Percentiles rank a stretch among this genome's conserved stretches.
Conservation (phyloP, 202 grass and related monocot species). For the Panicum hallii region DNA sequence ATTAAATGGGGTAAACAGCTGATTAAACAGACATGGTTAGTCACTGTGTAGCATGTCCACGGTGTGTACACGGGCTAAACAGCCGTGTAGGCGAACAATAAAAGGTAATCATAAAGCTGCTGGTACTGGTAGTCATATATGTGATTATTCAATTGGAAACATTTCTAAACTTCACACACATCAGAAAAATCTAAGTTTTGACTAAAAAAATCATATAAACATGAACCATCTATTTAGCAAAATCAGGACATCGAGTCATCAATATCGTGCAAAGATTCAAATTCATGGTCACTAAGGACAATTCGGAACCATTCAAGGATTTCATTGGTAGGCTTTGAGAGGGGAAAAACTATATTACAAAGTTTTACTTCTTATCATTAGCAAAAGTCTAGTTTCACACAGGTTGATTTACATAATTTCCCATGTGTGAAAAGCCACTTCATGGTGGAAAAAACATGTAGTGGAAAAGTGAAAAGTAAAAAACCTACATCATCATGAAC, state of each 20-base stretch:
- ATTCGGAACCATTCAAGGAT: neutral
- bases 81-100: no score
- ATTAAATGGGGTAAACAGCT: no score
- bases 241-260: neutral
- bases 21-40: no score
- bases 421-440: neutral
- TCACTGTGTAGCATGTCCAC: no score
- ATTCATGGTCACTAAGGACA: neutral
- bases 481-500: constrained; percentile 51
- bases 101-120: neutral
- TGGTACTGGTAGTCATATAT: neutral
- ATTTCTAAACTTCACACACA: neutral
- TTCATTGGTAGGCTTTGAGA: neutral
- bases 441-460: constrained; percentile 13
- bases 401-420: constrained; percentile 17
- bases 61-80: no score
- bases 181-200: neutral
- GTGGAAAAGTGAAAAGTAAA: neutral
- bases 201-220: neutral
- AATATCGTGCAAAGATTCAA: neutral
- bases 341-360: neutral
- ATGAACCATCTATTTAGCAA: neutral
- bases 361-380: neutral
- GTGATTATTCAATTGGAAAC: neutral
- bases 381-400: neutral